Percentiles rank a stretch among this genome's conserved stretches.
phyloP scores from a whole-genome alignment of 129 eudicot genomes.

The Scalesia atractyloides region DNA sequence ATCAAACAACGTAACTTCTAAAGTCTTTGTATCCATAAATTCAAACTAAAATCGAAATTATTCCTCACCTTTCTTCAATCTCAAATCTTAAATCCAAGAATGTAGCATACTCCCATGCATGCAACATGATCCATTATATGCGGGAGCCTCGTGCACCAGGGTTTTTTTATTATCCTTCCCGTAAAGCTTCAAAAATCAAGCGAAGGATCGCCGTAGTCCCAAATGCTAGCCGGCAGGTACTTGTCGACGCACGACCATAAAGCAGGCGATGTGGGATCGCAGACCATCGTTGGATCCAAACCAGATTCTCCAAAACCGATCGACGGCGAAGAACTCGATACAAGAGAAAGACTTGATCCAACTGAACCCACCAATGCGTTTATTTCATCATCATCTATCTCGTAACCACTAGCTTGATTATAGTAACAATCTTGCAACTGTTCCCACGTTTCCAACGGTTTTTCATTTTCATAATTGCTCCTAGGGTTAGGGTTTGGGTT shows the following conservation, averaged over 20 bases:
- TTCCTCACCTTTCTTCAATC: conserved; percentile 8
- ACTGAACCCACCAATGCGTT: conserved; percentile 46
- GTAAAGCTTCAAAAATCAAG: conserved; percentile 43
- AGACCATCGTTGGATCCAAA: conserved; percentile 47
- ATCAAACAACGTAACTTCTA: conserved; percentile 15
- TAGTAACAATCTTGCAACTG: no score
- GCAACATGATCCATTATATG: conserved; percentile 1
- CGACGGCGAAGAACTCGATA: conserved; percentile 18
- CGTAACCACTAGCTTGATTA: not conserved
- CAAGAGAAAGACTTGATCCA: conserved; percentile 42
- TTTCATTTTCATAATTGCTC: not conserved
- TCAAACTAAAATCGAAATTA: not conserved
- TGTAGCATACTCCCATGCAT: conserved; percentile 15
- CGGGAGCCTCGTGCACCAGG: no score
- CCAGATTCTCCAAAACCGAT: conserved; percentile 1
- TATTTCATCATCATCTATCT: conserved; percentile 36
- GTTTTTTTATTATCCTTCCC: no score
- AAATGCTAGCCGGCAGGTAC: conserved; percentile 46
- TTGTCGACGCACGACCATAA: conserved; percentile 49
- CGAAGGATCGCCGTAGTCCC: conserved; percentile 69
- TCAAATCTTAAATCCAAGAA: conserved; percentile 4
- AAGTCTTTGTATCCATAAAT: conserved; percentile 12
- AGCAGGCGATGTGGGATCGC: conserved; percentile 34
- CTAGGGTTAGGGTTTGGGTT: conserved; percentile 37
- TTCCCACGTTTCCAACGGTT: no score